Conservation (phyloP, 2,329 filamentous ascomycete genomes). For the Sclerotinia subarctica region DNA sequence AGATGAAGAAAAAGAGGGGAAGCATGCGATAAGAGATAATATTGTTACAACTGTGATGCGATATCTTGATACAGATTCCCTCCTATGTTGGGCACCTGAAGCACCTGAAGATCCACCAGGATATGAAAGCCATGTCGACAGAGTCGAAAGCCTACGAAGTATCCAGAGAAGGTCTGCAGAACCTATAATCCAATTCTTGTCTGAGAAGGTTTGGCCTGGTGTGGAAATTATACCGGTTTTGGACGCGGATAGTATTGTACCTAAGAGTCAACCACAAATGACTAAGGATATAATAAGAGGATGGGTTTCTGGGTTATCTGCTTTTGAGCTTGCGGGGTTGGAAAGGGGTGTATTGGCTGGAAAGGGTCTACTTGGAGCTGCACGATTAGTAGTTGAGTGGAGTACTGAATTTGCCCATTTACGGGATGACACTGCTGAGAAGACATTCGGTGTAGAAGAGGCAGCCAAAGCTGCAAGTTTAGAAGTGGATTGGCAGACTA, state of each 20-base stretch:
- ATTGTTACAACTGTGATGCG: constrained; percentile 70
- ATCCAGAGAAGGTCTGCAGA: constrained; percentile 68
- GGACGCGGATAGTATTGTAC: constrained; percentile 73
- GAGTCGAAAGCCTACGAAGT: constrained; percentile 61
- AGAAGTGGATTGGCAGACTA: constrained; percentile 87
- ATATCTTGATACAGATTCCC: constrained; percentile 87
- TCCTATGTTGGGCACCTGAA: constrained; percentile 81
- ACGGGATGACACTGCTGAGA: constrained; percentile 39
- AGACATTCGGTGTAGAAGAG: constrained; percentile 74
- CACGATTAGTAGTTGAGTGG: constrained; percentile 81
- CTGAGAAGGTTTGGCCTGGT: constrained; percentile 76
- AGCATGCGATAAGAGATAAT: constrained; percentile 55
- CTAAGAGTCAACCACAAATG: constrained; percentile 65
- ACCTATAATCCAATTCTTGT: constrained; percentile 69
- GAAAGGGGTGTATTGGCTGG: constrained; percentile 80
- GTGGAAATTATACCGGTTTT: constrained; percentile 76
- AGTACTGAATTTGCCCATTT: constrained; percentile 64
- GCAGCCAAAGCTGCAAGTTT: constrained; percentile 73
- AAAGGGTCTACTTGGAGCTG: constrained; percentile 80
- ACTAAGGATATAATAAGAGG: constrained; percentile 74
- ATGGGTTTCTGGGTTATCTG: constrained; percentile 70
- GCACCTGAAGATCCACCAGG: constrained; percentile 48
- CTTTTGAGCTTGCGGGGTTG: constrained; percentile 81
- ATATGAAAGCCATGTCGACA: constrained; percentile 44
- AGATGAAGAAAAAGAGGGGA: constrained; percentile 54